A percentile compares a stretch with the other conserved stretches of the same genome.
These are phyloP conservation scores for Paecilomyces fulvus DNA, from an alignment of 2,329 filamentous ascomycete genomes.

Conservation along the genomic window DNA sequence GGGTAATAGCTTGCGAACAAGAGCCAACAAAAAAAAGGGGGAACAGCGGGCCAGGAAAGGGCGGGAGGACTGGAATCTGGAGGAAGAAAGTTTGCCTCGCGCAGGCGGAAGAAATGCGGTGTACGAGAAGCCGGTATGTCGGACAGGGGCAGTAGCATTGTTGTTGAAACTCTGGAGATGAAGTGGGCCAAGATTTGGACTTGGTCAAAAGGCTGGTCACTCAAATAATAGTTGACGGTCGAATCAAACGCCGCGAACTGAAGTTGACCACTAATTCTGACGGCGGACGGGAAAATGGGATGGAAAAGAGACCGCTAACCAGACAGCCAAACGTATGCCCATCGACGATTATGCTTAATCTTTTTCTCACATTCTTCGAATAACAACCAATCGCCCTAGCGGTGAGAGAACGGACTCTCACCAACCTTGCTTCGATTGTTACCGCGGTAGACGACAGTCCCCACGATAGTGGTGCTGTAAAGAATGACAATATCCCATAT, in stretches of 20 bases:
- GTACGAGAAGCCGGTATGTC: neutral
- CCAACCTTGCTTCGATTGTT: neutral
- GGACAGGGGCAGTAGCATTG: neutral
- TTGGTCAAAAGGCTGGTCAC: neutral
- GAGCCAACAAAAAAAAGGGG: neutral
- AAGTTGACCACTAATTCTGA: neutral
- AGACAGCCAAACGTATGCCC: neutral
- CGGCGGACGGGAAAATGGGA: neutral
- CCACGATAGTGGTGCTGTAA: neutral
- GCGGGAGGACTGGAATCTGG: neutral
- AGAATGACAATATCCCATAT: neutral
- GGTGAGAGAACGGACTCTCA: neutral
- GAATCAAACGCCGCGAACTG: neutral
- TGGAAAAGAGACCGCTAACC: neutral
- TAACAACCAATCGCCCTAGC: neutral
- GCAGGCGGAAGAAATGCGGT: neutral
- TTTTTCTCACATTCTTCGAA: neutral
- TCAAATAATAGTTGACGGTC: neutral
- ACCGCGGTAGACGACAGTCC: neutral
- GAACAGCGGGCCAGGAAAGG: neutral
- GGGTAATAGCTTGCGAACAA: neutral
- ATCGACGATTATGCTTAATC: neutral
- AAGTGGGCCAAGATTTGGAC: neutral
- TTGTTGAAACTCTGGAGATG: slow-evolving; percentile 1
- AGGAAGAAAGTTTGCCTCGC: neutral